Conservation (phyloP, 371 early-diverging fungal species). For the Syncephalastrum contaminatum region DNA sequence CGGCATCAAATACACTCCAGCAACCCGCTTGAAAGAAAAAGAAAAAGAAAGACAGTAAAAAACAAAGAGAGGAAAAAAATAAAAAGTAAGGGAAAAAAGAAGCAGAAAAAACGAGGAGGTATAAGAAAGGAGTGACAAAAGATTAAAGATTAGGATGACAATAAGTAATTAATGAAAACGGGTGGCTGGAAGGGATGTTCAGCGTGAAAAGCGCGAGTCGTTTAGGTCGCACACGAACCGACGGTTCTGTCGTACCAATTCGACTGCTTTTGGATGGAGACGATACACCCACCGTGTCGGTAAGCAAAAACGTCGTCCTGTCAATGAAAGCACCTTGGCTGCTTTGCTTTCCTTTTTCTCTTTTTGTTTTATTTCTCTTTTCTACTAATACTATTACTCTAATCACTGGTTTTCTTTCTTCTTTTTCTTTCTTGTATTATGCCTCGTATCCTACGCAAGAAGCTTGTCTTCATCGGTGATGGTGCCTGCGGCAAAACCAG, state of each 20-base stretch:
- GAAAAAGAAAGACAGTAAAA: not conserved
- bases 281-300: not conserved
- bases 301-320: not conserved
- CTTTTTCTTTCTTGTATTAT: not conserved
- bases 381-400: not conserved
- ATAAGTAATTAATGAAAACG: no score
- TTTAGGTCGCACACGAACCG: not conserved
- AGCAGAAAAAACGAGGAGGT: not conserved
- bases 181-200: no score
- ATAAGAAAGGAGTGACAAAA: not conserved
- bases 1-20: not conserved
- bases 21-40: not conserved
- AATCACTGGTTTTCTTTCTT: not conserved
- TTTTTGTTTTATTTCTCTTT: slow-evolving; percentile 3
- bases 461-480: slow-evolving; percentile 41
- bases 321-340: not conserved
- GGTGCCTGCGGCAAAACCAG: slow-evolving; percentile 45
- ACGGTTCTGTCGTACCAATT: not conserved
- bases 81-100: not conserved
- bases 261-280: not conserved
- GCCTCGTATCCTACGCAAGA: slow-evolving; percentile 22
- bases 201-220: not conserved
- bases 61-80: not conserved
- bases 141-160: not conserved
- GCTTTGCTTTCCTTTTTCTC: not conserved